Base-by-base conservation (phyloP, 1,284 basidiomycete genomes). In the Austroboletus niveus region DNA sequence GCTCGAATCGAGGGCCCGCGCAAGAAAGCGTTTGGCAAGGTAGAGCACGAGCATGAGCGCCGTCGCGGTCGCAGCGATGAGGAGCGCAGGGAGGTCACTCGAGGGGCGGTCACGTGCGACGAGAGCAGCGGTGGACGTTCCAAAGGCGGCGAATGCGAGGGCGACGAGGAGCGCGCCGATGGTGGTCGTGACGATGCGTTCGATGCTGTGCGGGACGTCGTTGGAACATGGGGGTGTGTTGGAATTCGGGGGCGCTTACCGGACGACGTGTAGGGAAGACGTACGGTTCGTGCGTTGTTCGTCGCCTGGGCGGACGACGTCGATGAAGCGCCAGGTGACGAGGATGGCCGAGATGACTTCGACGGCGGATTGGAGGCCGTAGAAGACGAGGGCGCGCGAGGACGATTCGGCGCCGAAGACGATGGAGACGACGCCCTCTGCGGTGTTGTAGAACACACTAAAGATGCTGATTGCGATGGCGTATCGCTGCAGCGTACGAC, bases 331-430 rank as follows among this genome's bases (percentile, higher is more conserved):
- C 76, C 76, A 79, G 11, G 74, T 53, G 35, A 76, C 74, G 22
- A 74, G 61, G 32, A 60, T 34, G 1, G 72, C 64, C 14, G 74
- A 75, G 32, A 74, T 62, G 42, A 79, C 72, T 57, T 80, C 76
- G 51, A 79, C 70, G 20, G 59, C 69, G n/a, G 75, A 73, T 56
- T 77, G 79, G 46, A 82, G 70, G 14, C 78, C 75, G 55, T 76
- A 81, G 67, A 80, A 78, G 45, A 73, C 62, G 48, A 81, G 72
- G n/a, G 77, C 74, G 17, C 65, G 69, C 0, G 77, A 78, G 2
- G 67, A 65, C 14, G 75, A 71, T 45, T 78, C 76, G 41, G 69
- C 64, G 0, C 77, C 76, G 39, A 78, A 72, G 14, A 69, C 63
- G 40, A 78, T 68, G 6, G 77, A 78, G 15, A 79, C 52, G 1